Evolutionary conservation across 1,139 yeast genomes (phyloP).

Genomic region (Nakaseomyces glabratus): DNA sequence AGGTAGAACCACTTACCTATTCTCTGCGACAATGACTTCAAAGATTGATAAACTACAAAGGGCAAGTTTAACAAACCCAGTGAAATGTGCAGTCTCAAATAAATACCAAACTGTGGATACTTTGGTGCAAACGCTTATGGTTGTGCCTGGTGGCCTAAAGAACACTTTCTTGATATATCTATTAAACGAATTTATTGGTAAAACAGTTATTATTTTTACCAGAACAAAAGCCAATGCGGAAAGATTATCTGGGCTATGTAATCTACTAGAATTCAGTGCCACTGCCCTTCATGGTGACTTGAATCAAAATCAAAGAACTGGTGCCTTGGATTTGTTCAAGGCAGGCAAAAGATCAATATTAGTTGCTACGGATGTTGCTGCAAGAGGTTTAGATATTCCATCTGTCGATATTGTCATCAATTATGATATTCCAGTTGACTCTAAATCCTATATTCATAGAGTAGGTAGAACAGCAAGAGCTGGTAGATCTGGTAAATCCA

Average conservation of each 20-base stretch:
- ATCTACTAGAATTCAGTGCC: conserved; percentile 77
- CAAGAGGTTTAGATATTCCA: conserved; percentile 96
- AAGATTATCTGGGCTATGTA: conserved; percentile 72
- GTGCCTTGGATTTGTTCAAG: conserved; percentile 87
- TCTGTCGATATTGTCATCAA: conserved; percentile 86
- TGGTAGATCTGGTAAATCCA: conserved; percentile 87
- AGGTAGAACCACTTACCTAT: conserved; percentile 73
- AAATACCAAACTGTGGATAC: conserved; percentile 92
- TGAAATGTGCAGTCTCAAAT: conserved; percentile 78
- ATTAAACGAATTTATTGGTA: conserved; percentile 76
- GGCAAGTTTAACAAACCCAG: conserved; percentile 85
- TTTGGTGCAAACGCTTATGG: conserved; percentile 78
- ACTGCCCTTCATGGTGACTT: conserved; percentile 93
- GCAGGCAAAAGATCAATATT: conserved; percentile 73
- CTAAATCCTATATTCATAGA: conserved; percentile 95
- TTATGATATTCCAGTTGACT: conserved; percentile 93
- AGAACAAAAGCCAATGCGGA: conserved; percentile 95
- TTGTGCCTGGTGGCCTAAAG: conserved; percentile 86
- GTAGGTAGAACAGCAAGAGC: conserved; percentile 99
- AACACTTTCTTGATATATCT: conserved; percentile 79
- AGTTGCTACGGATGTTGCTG: conserved; percentile 97
- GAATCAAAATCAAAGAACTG: conserved; percentile 84
- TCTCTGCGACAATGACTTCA: conserved; percentile 94
- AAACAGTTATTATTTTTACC: conserved; percentile 80
- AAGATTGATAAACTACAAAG: conserved; percentile 91